A percentile compares a stretch with the other conserved stretches of the same genome.
Conservation (phyloP, 2,329 filamentous ascomycete species). For the Paracoccidioides brasiliensis region DNA sequence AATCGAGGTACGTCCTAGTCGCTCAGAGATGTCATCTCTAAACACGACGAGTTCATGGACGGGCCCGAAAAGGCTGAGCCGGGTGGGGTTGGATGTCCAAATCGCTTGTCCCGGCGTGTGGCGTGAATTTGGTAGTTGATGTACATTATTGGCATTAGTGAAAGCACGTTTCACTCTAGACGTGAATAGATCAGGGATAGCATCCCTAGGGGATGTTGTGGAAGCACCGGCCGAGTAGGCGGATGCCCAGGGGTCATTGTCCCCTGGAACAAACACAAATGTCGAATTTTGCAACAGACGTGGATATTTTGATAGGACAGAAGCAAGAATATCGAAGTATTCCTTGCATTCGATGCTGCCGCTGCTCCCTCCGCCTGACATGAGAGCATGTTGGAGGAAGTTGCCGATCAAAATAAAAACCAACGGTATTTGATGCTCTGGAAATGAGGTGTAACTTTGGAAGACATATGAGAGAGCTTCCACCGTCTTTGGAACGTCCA, state of each 20-base stretch:
- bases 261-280: constrained; percentile 87
- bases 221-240: constrained; percentile 48
- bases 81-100: constrained; percentile 79
- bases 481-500: constrained; percentile 71
- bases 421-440: constrained; percentile 54
- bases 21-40: constrained; percentile 70
- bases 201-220: constrained; percentile 34
- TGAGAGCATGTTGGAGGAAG: constrained; percentile 50
- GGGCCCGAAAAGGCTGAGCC: constrained; percentile 74
- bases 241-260: constrained; percentile 95
- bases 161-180: constrained; percentile 73
- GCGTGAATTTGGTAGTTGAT: constrained; percentile 29
- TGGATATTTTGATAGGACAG: constrained; percentile 70
- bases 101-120: constrained; percentile 54
- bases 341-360: constrained; percentile 96
- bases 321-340: constrained; percentile 78
- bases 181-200: constrained; percentile 80
- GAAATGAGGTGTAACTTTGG: constrained; percentile 54
- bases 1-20: constrained; percentile 65
- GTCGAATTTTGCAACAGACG: constrained; percentile 63
- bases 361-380: constrained; percentile 55
- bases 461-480: constrained; percentile 72
- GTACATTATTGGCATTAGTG: constrained; percentile 58
- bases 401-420: constrained; percentile 76
- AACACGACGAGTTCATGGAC: constrained; percentile 78